Percentiles rank a stretch among this genome's conserved stretches.
phyloP scores from a whole-genome alignment of 345 rosid genomes.

The Bruguiera parviflora region DNA sequence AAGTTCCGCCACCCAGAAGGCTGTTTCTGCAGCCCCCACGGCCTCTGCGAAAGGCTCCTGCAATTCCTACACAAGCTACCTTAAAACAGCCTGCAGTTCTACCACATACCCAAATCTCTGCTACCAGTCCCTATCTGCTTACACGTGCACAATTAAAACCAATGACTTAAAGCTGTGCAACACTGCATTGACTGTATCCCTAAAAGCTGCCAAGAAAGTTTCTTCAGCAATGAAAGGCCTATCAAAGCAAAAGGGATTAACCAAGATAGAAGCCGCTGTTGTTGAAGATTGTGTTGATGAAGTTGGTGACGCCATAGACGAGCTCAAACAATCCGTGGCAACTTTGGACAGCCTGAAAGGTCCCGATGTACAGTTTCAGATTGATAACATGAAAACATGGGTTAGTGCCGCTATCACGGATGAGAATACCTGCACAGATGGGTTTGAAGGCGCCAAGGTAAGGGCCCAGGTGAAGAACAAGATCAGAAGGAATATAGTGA shows the following conservation, averaged over 20 bases:
- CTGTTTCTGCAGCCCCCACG: too few relatives aligned
- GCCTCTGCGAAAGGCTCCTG: background rate
- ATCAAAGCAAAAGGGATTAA: background rate
- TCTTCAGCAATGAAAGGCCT: background rate
- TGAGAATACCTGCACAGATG: slow-evolving; percentile 68
- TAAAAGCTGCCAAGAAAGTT: background rate
- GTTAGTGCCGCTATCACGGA: slow-evolving; percentile 66
- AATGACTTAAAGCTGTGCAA: slow-evolving; percentile 30
- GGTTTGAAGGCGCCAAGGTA: slow-evolving; percentile 43
- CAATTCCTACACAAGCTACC: slow-evolving; percentile 20
- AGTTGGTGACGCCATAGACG: slow-evolving; percentile 39
- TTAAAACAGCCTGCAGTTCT: slow-evolving; percentile 28
- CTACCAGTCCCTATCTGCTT: slow-evolving; percentile 34
- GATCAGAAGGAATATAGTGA: slow-evolving; percentile 34
- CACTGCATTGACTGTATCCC: slow-evolving; percentile 1
- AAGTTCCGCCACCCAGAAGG: slow-evolving; percentile 21
- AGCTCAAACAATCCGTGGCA: slow-evolving; percentile 49
- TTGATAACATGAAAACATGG: slow-evolving; percentile 52
- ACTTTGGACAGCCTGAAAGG: slow-evolving; percentile 30
- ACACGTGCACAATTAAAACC: slow-evolving; percentile 31
- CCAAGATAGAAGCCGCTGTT: slow-evolving; percentile 34
- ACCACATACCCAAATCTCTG: slow-evolving; percentile 37
- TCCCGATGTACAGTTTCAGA: slow-evolving; percentile 24
- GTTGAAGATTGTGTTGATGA: slow-evolving; percentile 52
- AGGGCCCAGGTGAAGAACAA: slow-evolving; percentile 36